Evolutionary conservation across 345 rosid genomes (phyloP), one percentile per base, ranked within the genome.

Genomic region (Physaria fendleri): DNA sequence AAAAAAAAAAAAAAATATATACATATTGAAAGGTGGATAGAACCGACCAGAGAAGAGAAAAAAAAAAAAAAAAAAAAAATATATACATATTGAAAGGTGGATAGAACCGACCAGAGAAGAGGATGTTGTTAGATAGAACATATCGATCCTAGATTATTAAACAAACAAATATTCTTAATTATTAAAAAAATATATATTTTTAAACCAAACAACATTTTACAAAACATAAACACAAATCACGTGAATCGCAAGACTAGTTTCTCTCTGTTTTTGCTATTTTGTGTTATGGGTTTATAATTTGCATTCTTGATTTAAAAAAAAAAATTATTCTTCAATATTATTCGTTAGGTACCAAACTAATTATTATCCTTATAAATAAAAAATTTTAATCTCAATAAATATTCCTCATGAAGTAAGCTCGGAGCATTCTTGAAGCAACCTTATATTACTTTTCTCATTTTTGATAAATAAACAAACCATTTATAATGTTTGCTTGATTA

Each of bases 291-390:
- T n/a, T n/a, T 35, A 10, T 11, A 18, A 1, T 5, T 5, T 11
- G 9, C 3, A 2, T 10, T 32, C 11, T 11, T 4, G 35, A n/a
- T n/a, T n/a, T n/a, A n/a, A n/a, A n/a, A n/a, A n/a, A n/a, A n/a
- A n/a, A n/a, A n/a, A n/a, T n/a, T n/a, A n/a, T n/a, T n/a, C n/a
- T n/a, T n/a, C n/a, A n/a, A n/a, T n/a, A n/a, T n/a, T n/a, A n/a
- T n/a, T n/a, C 1, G 24, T 27, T 53, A 1, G 54, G 38, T 34
- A 54, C 69, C 54, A 64, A 56, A 56, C 39, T 34, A 23, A 54
- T 46, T 9, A 44, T 24, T n/a, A n/a, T n/a, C 47, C 29, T 5
- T 4, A 45, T 29, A 2, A n/a, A 33, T 0, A 17, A 29, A 18
- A 21, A 2, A 11, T 29, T 29, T 11, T 39, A 2, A 21, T 23